Conservation (phyloP, 257 asterid genomes). For the Solanum bulbocastanum region DNA sequence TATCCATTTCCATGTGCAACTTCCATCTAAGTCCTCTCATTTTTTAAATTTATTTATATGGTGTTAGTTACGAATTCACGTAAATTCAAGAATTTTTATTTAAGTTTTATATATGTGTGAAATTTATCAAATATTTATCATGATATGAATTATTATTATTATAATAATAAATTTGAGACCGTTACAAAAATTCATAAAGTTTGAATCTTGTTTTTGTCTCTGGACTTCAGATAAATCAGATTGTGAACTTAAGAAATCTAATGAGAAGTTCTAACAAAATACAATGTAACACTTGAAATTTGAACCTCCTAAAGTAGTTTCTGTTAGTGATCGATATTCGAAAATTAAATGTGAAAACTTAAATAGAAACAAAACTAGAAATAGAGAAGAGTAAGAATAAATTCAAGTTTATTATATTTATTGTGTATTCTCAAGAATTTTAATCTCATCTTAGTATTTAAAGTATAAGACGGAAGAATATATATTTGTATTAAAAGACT, state of each 20-base stretch:
- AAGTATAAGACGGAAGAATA: neutral
- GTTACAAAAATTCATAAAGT: neutral
- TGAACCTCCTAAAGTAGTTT: neutral
- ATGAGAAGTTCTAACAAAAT: neutral
- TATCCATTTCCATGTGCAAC: neutral
- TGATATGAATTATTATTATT: neutral
- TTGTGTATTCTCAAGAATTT: neutral
- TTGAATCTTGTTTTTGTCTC: neutral
- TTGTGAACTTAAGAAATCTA: neutral
- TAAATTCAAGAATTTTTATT: neutral
- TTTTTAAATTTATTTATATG: neutral
- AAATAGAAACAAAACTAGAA: no score
- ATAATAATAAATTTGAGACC: neutral
- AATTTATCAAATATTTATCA: neutral
- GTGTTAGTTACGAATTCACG: neutral
- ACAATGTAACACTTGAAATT: neutral
- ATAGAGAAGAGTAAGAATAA: neutral
- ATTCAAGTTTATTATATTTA: neutral
- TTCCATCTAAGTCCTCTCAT: neutral
- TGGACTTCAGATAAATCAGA: fast-evolving
- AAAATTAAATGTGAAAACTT: no score
- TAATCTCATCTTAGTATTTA: no score
- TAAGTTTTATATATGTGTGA: neutral
- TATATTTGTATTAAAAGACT: no score
- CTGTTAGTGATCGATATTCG: no score